phyloP scores from a whole-genome alignment of 169 alveolate genomes.

The Cryptosporidium bovis region DNA sequence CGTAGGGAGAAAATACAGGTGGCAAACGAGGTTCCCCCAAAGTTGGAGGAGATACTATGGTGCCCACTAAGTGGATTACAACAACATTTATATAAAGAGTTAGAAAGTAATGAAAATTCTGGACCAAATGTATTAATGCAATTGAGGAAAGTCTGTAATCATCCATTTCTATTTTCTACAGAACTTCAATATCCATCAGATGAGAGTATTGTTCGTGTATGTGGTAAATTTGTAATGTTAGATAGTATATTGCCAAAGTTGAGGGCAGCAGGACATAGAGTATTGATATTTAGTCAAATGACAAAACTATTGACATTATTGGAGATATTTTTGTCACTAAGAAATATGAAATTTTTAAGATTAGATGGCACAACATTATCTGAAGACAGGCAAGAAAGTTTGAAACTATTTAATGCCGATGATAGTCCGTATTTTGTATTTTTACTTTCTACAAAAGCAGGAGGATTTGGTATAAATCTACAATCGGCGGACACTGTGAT shows the following conservation, averaged over 20 bases:
- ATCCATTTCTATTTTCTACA: slow-evolving; percentile 91
- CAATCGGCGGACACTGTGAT: slow-evolving; percentile 97
- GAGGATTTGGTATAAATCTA: slow-evolving; percentile 94
- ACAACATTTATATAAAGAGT: slow-evolving; percentile 86
- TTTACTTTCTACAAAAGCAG: slow-evolving; percentile 91
- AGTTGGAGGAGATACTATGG: slow-evolving; percentile 90
- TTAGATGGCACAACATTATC: slow-evolving; percentile 93
- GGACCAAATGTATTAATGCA: slow-evolving; percentile 91
- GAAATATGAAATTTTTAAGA: slow-evolving; percentile 85
- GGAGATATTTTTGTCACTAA: slow-evolving; percentile 86
- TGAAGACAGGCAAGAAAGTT: slow-evolving; percentile 87
- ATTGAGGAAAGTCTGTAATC: slow-evolving; percentile 93
- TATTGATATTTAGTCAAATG: slow-evolving; percentile 93
- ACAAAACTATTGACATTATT: slow-evolving; percentile 91
- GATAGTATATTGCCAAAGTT: slow-evolving; percentile 91
- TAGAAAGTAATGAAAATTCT: slow-evolving; percentile 82
- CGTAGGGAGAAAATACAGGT: slow-evolving; percentile 94
- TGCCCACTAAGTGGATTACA: slow-evolving; percentile 90
- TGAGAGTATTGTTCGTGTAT: slow-evolving; percentile 88
- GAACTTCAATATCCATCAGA: slow-evolving; percentile 86
- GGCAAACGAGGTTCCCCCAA: slow-evolving; percentile 92
- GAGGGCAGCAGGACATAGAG: slow-evolving; percentile 89
- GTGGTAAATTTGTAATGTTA: slow-evolving; percentile 91
- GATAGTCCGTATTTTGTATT: slow-evolving; percentile 88
- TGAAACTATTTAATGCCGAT: slow-evolving; percentile 82